phyloP scores from a whole-genome alignment of 352 stramenopile genomes.

The Phytopythium mirpurense region DNA sequence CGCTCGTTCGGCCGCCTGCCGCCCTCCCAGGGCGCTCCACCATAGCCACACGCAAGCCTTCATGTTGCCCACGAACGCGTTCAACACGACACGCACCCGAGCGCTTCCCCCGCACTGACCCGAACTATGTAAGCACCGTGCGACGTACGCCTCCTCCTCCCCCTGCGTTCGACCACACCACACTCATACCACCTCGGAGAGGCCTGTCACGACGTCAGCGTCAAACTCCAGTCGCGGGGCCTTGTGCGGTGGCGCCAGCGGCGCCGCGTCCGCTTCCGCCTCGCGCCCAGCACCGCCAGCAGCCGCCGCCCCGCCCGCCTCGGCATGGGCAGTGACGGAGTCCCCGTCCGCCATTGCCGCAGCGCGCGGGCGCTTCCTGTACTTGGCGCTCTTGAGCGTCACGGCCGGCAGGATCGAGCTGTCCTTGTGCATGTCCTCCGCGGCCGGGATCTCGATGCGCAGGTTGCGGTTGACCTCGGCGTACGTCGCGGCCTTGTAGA shows the following conservation, averaged over 20 bases:
- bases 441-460: constrained; percentile 72
- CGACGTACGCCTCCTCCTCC: too few relatives aligned
- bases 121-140: too few relatives aligned
- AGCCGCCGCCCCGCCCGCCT: background rate
- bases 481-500: constrained; percentile 69
- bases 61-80: too few relatives aligned
- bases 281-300: background rate
- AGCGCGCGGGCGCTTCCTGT: constrained; percentile 50
- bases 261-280: background rate
- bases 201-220: constrained; percentile 44
- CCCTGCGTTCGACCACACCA: too few relatives aligned
- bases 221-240: constrained; percentile 57
- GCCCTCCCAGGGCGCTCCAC: too few relatives aligned
- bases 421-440: constrained; percentile 69
- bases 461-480: constrained; percentile 52
- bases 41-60: too few relatives aligned
- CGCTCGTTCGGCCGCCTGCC: too few relatives aligned
- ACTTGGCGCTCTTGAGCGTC: constrained; percentile 40
- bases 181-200: constrained; percentile 52
- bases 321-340: background rate
- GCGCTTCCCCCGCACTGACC: too few relatives aligned
- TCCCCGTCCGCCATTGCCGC: background rate
- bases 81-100: too few relatives aligned
- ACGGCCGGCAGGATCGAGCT: constrained; percentile 46
- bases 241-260: constrained; percentile 27